These are phyloP conservation scores for Myrica gale DNA, from an alignment of 306 rosid genomes.

Conservation along the genomic window DNA sequence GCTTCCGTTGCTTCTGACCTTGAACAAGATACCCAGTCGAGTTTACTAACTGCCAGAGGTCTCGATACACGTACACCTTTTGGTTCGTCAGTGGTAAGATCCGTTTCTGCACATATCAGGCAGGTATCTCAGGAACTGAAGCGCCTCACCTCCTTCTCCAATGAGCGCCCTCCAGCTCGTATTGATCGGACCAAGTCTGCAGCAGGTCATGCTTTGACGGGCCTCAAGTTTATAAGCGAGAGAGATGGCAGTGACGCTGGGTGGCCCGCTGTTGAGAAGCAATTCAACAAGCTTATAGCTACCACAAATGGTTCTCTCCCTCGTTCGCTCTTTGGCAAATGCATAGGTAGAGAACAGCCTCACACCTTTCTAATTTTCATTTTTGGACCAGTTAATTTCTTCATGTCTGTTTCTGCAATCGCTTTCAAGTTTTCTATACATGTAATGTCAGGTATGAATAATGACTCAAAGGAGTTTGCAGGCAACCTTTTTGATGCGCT, in stretches of 20 bases:
- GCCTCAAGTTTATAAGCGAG: conserved; percentile 47
- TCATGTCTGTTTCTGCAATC: neutral
- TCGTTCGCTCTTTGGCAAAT: conserved; percentile 50
- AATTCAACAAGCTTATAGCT: conserved; percentile 39
- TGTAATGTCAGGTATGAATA: conserved; percentile 54
- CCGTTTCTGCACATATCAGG: conserved; percentile 40
- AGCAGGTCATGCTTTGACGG: conserved; percentile 44
- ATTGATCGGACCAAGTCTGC: conserved; percentile 47
- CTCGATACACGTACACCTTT: conserved; percentile 48
- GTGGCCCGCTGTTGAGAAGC: conserved; percentile 52
- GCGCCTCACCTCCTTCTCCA: conserved; percentile 41
- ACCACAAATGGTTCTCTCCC: conserved; percentile 44
- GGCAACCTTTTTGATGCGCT: conserved; percentile 59
- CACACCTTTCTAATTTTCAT: neutral
- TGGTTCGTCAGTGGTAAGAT: conserved; percentile 36
- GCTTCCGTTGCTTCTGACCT: conserved; percentile 8
- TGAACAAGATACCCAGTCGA: conserved; percentile 31
- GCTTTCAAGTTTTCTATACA: neutral
- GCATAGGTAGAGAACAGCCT: conserved; percentile 42
- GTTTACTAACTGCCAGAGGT: conserved; percentile 28
- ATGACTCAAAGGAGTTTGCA: conserved; percentile 62
- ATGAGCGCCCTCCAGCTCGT: conserved; percentile 13
- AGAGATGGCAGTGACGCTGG: conserved; percentile 35
- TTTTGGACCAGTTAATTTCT: neutral
- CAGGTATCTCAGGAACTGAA: conserved; percentile 55